Percentiles rank a stretch among this genome's conserved stretches.
These are phyloP conservation scores for Aspergillus aculeatus DNA, from an alignment of 2,329 filamentous ascomycete genomes.

Conservation along the genomic window DNA sequence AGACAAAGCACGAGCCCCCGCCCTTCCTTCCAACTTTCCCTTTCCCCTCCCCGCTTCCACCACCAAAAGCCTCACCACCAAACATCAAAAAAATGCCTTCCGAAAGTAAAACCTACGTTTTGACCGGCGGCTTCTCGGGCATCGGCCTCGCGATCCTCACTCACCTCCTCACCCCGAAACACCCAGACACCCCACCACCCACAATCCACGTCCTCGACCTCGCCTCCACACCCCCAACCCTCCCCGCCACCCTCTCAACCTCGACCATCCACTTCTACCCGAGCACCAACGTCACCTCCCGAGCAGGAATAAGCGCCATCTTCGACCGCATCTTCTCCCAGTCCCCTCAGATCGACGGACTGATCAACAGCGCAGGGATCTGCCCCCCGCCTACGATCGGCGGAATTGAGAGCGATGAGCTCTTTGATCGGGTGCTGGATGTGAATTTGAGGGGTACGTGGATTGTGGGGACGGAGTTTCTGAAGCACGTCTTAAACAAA, in stretches of 20 bases:
- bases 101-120: not conserved
- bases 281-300: not conserved
- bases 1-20: too few relatives aligned
- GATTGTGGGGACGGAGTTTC: not conserved
- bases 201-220: conserved; percentile 1
- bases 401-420: not conserved
- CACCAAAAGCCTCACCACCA: too few relatives aligned
- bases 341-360: not conserved
- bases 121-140: not conserved
- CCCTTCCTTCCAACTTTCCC: too few relatives aligned
- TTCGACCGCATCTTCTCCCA: not conserved
- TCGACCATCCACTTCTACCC: not conserved
- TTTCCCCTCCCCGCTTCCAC: too few relatives aligned
- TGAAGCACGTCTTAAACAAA: not conserved
- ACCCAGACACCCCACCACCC: too few relatives aligned
- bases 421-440: not conserved
- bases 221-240: not conserved
- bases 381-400: too few relatives aligned
- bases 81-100: too few relatives aligned
- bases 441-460: not conserved
- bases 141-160: not conserved
- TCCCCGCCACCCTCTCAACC: not conserved
- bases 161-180: not conserved
- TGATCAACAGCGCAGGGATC: not conserved
- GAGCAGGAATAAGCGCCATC: not conserved